Percentiles rank a stretch among this genome's conserved stretches.
Evolutionary conservation across 2,329 filamentous ascomycete species (phyloP).

Genomic region (Neopestalotiopsis rosae): DNA sequence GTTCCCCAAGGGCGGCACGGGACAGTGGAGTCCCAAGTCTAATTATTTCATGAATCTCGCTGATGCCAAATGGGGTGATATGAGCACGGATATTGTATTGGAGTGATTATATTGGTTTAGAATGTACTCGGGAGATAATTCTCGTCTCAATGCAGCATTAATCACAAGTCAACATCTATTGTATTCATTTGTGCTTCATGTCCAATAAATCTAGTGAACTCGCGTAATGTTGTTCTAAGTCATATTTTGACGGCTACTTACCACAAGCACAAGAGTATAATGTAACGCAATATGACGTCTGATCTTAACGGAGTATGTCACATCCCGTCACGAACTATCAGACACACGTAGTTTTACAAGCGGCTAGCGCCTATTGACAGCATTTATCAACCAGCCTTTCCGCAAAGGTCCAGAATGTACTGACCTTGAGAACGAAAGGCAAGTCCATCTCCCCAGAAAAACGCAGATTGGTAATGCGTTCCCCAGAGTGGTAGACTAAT

Average conservation of each 20-base stretch:
- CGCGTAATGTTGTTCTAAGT: not conserved
- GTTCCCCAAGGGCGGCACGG: slow-evolving; percentile 43
- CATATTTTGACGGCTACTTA: not conserved
- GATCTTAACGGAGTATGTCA: not conserved
- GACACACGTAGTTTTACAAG: not conserved
- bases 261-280: not conserved
- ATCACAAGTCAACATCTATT: not conserved
- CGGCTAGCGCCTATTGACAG: not conserved
- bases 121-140: no score
- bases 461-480: not conserved
- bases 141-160: not conserved
- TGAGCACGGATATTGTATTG: slow-evolving; percentile 29
- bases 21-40: slow-evolving; percentile 28
- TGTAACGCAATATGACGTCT: not conserved
- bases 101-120: not conserved
- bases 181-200: not conserved
- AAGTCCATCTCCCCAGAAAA: not conserved
- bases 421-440: not conserved
- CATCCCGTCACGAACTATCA: not conserved
- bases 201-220: not conserved
- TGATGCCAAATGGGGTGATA: slow-evolving; percentile 27
- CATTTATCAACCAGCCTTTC: not conserved
- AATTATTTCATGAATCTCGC: slow-evolving; percentile 31
- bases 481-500: not conserved
- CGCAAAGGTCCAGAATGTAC: not conserved